Conservation (phyloP, 2,329 filamentous ascomycete species). For the Penicillium nordicum region DNA sequence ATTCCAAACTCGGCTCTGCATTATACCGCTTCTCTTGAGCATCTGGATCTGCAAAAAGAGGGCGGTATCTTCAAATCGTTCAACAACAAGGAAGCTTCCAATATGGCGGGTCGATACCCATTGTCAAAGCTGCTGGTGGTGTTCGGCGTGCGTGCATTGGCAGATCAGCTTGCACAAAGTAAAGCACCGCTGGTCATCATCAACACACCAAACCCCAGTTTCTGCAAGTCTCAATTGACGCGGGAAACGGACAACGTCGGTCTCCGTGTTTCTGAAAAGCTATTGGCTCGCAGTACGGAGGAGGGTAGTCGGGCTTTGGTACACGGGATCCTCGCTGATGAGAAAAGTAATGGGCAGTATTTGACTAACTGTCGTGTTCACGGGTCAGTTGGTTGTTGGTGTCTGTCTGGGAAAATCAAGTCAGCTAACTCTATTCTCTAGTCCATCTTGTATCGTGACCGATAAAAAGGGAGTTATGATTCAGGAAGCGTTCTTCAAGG, state of each 20-base stretch:
- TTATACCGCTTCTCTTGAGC: constrained; percentile 14
- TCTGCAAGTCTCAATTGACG: constrained; percentile 38
- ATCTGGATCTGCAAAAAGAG: constrained; percentile 5
- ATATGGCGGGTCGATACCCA: constrained; percentile 15
- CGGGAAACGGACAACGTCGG: constrained; percentile 8
- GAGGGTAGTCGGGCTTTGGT: constrained; percentile 19
- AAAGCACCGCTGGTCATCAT: constrained; percentile 27
- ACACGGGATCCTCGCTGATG: constrained; percentile 16
- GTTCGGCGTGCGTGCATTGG: constrained; percentile 18
- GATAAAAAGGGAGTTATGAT: constrained; percentile 6
- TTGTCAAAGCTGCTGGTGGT: constrained; percentile 20
- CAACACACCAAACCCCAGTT: constrained; percentile 45
- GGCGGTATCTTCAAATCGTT: constrained; percentile 12
- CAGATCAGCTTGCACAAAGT: neutral
- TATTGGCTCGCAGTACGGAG: constrained; percentile 20
- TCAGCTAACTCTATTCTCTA: constrained; percentile 2
- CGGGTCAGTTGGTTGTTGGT: constrained; percentile 2
- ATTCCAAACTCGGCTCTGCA: constrained; percentile 21
- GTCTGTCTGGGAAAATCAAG: neutral
- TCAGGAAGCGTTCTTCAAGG: constrained; percentile 15
- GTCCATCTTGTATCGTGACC: constrained; percentile 11
- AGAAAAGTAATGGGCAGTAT: constrained; percentile 18
- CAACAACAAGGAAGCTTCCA: constrained; percentile 13
- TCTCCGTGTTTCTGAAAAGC: constrained; percentile 11
- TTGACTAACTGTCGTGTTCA: constrained; percentile 20